Evolutionary conservation across 1,139 yeast species (phyloP), one percentile per base, ranked within the genome.

Genomic region (Scheffersomyces parashehatae): DNA sequence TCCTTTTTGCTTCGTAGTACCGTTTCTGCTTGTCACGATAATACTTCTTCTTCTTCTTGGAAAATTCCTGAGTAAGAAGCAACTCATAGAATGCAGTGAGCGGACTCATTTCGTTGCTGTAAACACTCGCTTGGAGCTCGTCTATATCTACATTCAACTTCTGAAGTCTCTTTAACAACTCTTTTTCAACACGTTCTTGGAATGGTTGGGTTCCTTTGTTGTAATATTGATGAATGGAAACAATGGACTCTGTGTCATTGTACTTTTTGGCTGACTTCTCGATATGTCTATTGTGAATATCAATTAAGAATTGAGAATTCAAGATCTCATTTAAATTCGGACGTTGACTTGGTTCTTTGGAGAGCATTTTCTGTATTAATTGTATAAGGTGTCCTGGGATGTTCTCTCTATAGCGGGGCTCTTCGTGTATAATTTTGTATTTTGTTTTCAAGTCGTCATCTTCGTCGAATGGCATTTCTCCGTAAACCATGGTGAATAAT

Each of bases 401-500:
- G 14, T 69, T 65, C 13, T 73, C 75, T 34, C 56, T 51, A 54
- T 74, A 85, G 0, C 50, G 49, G 0, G 98, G 98, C 42, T 83
- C 88, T 4, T 74, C 81, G 45, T 79, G 68, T 5, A 88, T 67
- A 39, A 93, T 86, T 52, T 77, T 79, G 54, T 67, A 65, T 51
- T 79, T 79, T 0, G 91, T 84, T 39, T 69, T 78, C 36, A 75
- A 60, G 16, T 87, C 95, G 51, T 82, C 85, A 39, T 90, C 97
- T 53, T 86, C 93, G 55, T 85, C 90, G 66, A 91, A 93, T 1
- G 99, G 99, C 85, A 93, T 83, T 49, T 82, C 82, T 0, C 98
- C 98, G 45, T 86, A 82, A 1, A 89, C 60, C 78, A 93, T 75
- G 0, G 98, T 89, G 62, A 85, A 93, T n/a, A 93, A 66, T n/a